phyloP scores from a whole-genome alignment of 2,329 filamentous ascomycete species.

The Diaporthe vexans region DNA sequence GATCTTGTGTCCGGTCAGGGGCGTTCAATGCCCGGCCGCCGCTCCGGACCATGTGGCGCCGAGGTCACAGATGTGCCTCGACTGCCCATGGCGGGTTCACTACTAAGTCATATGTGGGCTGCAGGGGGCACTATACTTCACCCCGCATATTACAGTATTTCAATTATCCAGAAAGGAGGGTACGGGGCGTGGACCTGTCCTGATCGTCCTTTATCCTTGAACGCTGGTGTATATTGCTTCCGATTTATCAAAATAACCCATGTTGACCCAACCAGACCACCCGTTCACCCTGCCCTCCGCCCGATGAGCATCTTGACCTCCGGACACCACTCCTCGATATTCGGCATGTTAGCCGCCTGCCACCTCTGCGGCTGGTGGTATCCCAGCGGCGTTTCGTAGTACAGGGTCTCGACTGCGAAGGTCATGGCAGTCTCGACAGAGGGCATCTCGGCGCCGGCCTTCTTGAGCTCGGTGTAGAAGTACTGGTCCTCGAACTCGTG shows the following conservation, averaged over 20 bases:
- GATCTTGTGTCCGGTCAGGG: background rate
- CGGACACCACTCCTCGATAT: constrained; percentile 42
- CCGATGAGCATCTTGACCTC: constrained; percentile 42
- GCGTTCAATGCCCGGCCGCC: background rate
- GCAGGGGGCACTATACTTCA: background rate
- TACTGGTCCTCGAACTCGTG: constrained; percentile 52
- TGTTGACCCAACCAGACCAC: background rate
- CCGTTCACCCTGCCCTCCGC: constrained; percentile 34
- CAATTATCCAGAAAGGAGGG: background rate
- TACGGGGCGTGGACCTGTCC: background rate
- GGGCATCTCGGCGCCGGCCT: constrained; percentile 47
- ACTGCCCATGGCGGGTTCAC: background rate
- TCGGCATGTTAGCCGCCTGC: constrained; percentile 36
- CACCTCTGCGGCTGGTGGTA: constrained; percentile 46
- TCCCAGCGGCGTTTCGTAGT: constrained; percentile 48
- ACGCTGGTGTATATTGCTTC: background rate
- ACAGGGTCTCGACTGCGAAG: constrained; percentile 51
- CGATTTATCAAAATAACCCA: constrained; percentile 1
- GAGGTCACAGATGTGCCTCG: constrained; percentile 12
- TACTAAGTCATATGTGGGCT: background rate
- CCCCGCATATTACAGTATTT: background rate
- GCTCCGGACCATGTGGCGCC: background rate
- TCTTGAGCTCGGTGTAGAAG: constrained; percentile 48
- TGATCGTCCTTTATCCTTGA: background rate
- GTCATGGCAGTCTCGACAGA: constrained; percentile 45